A percentile compares a stretch with the other conserved stretches of the same genome.
These are phyloP conservation scores for Lepidium campestre DNA, from an alignment of 441 rosid genomes.

Conservation along the genomic window DNA sequence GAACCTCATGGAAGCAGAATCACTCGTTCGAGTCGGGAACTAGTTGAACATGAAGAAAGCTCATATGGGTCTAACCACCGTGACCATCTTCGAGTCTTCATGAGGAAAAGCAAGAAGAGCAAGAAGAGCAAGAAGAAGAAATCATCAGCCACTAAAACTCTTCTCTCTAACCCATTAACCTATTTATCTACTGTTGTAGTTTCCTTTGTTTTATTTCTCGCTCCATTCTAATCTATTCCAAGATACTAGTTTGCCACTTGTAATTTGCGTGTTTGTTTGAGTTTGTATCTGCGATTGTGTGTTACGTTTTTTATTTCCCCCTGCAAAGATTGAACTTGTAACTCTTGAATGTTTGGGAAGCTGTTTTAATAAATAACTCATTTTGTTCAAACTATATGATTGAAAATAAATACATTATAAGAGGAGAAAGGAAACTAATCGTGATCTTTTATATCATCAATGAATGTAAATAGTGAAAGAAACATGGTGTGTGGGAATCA, in stretches of 20 bases:
- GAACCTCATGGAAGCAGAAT: neutral
- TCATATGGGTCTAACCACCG: neutral
- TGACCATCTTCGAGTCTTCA: slow-evolving; percentile 18
- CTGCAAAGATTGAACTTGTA: neutral
- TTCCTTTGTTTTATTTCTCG: slow-evolving; percentile 21
- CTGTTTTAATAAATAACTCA: neutral
- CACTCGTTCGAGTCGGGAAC: slow-evolving; percentile 9
- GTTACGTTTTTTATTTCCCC: neutral
- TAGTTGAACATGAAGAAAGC: slow-evolving; percentile 18
- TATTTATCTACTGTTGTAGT: slow-evolving; percentile 5
- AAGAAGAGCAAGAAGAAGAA: slow-evolving; percentile 20
- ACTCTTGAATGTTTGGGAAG: neutral
- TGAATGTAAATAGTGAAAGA: neutral
- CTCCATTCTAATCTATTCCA: slow-evolving; percentile 11
- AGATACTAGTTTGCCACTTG: neutral
- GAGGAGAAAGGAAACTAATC: too few species aligned
- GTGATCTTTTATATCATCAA: too few species aligned
- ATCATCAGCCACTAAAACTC: slow-evolving; percentile 20
- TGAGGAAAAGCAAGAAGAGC: slow-evolving; percentile 6
- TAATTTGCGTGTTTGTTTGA: slow-evolving; percentile 2
- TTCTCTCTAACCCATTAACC: slow-evolving; percentile 21
- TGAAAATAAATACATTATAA: too few species aligned
- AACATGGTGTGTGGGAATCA: slow-evolving; percentile 7
- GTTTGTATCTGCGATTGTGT: neutral
- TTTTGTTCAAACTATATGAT: too few species aligned